These are phyloP conservation scores for Auriscalpium microsporum DNA, from an alignment of 768 basidiomycete genomes.

Conservation along the genomic window DNA sequence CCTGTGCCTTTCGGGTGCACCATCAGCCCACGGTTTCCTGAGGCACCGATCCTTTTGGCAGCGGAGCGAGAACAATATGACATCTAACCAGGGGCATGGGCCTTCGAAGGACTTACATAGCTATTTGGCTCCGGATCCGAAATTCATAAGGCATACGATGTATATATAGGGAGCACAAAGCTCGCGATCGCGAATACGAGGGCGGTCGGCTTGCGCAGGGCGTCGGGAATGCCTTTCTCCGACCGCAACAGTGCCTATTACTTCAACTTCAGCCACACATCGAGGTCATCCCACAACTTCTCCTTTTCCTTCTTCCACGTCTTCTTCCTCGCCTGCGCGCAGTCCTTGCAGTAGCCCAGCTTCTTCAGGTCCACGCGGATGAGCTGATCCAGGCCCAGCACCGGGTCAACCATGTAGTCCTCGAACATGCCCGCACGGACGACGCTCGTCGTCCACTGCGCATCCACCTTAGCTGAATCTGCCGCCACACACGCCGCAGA, in stretches of 20 bases:
- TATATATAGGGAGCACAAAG: no score
- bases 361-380: slow-evolving; percentile 21
- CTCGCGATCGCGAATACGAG: no score
- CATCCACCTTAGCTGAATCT: slow-evolving; percentile 2
- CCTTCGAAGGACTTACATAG: no score
- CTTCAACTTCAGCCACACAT: slow-evolving; percentile 9
- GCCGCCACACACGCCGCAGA: slow-evolving; percentile 8
- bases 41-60: background rate
- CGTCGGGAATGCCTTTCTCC: no score
- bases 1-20: slow-evolving; percentile 2
- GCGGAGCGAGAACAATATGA: background rate
- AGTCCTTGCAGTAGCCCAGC: slow-evolving; percentile 28
- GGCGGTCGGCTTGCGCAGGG: no score
- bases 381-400: slow-evolving; percentile 28
- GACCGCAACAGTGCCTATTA: background rate
- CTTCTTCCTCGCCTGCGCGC: slow-evolving; percentile 21
- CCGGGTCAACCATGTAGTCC: slow-evolving; percentile 25
- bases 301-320: slow-evolving; percentile 20
- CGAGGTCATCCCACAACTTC: slow-evolving; percentile 9
- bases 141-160: no score
- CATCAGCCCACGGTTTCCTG: slow-evolving; percentile 2
- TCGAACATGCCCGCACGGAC: slow-evolving; percentile 19
- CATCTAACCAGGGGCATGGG: background rate
- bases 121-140: no score
- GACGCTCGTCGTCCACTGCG: slow-evolving; percentile 14